Conservation (phyloP, 805 yeast species). For the Blastobotrys terrestris region DNA sequence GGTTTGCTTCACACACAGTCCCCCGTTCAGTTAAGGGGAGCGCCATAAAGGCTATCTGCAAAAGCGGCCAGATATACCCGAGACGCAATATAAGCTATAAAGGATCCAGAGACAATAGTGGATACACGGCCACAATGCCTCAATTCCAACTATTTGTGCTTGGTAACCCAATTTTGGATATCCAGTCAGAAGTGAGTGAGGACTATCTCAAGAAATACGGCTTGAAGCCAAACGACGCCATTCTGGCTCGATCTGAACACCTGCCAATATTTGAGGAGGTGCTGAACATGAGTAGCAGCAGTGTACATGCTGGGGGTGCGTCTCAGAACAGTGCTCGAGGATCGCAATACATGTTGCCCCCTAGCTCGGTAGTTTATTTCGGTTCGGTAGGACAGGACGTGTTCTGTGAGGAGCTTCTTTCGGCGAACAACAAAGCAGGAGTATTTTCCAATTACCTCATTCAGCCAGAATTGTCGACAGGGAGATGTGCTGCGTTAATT, state of each 20-base stretch:
- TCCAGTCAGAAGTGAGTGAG: conserved; percentile 24
- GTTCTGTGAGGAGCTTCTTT: conserved; percentile 69
- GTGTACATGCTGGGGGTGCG: conserved; percentile 95
- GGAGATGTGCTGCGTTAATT: conserved; percentile 96
- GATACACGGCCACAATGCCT: neutral
- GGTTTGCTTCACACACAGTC: too few relatives aligned
- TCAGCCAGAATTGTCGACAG: conserved; percentile 69
- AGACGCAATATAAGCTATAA: neutral
- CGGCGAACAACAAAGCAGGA: conserved; percentile 86
- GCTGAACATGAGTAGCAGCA: conserved; percentile 51
- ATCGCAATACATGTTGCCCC: conserved; percentile 87
- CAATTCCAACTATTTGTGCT: conserved; percentile 46
- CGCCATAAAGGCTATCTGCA: neutral
- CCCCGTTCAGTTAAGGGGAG: neutral
- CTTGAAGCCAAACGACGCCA: conserved; percentile 89
- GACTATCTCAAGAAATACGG: conserved; percentile 73
- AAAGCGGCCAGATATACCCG: neutral
- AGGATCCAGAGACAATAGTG: neutral
- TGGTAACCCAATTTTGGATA: conserved; percentile 76
- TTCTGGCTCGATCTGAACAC: conserved; percentile 77
- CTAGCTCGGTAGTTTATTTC: conserved; percentile 78
- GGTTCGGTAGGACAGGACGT: conserved; percentile 95
- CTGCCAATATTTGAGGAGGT: conserved; percentile 81
- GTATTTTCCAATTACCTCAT: conserved; percentile 80
- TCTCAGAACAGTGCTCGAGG: conserved; percentile 99